Conservation (phyloP, 495 filamentous ascomycete species). For the Venustampulla echinocandica region DNA sequence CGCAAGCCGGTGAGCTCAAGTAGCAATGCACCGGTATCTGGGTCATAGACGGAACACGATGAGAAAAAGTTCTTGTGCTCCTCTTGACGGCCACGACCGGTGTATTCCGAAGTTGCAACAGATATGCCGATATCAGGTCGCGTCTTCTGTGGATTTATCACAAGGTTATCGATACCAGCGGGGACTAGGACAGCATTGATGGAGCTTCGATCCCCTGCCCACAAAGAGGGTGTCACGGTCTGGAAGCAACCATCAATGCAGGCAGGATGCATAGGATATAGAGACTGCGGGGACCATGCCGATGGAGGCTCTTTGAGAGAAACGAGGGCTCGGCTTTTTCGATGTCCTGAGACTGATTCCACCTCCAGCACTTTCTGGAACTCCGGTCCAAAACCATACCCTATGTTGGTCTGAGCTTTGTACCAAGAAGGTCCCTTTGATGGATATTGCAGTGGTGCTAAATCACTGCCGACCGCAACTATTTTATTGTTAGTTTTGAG, state of each 20-base stretch:
- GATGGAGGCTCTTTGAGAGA: conserved; percentile 10
- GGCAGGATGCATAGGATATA: conserved; percentile 34
- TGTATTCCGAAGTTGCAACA: neutral
- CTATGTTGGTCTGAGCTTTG: conserved; percentile 21
- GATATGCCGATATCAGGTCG: neutral
- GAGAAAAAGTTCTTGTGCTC: neutral
- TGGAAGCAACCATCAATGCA: conserved; percentile 30
- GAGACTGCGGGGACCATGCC: conserved; percentile 5
- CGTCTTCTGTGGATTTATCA: neutral
- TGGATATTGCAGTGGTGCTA: conserved; percentile 9
- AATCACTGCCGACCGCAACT: conserved; percentile 4
- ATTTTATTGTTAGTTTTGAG: neutral
- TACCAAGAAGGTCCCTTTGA: conserved; percentile 13
- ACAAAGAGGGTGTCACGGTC: neutral
- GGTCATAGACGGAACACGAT: neutral
- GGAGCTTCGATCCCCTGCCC: neutral
- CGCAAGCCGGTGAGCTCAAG: neutral
- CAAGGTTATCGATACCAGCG: conserved; percentile 10
- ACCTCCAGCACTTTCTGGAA: conserved; percentile 12
- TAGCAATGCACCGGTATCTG: neutral
- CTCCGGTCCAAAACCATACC: conserved; percentile 17
- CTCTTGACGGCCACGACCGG: neutral
- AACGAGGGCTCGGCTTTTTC: conserved; percentile 4
- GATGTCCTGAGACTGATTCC: neutral
- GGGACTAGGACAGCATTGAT: conserved; percentile 13